Evolutionary conservation across 768 basidiomycete genomes (phyloP), one percentile per base, ranked within the genome.

Genomic region (Gymnopilus dilepis): DNA sequence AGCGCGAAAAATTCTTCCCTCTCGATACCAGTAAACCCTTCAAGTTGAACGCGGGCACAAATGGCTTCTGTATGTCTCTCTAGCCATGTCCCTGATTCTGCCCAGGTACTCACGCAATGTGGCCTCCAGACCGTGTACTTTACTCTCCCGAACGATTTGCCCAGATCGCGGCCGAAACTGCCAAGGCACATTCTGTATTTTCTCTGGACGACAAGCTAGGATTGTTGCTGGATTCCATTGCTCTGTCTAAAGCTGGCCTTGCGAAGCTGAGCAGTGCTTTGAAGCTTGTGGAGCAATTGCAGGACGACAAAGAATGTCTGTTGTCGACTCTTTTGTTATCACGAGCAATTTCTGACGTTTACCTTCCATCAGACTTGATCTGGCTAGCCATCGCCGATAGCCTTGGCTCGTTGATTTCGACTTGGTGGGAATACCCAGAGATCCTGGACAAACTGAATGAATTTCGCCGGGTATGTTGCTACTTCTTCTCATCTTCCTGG

Each of bases 1-100:
- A 86, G 47, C 85, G 94, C 33, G 88, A 94, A 72, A 82, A 81
- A 38, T 80, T 78, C n/a, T 83, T 95, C 66, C 73, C 83, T 22
- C 65, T 98, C 15, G 89, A 94, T 72, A 91, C 87, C 11, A 85
- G 75, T 72, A 86, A 84, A 69, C 79, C 86, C 4, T 99, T 89
- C 83, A 99, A 99, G 77, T 77, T 99, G 62, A 99, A 99, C 70
- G 90, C 90, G 2, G 89, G 89, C 41, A 95, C 94, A 0, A 84
- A 85, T 54, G 95, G 96, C 60, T 92, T 97, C 66, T 99, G 94
- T 94, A 66, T 63, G 94, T 81, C n/a, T 3, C 15, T 4, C 11
- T 56, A 62, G n/a, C 51, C 24, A 52, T 43, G 58, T 19, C 3
- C 30, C 15, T 37, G 2, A 41, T 28, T 22, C 34, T 37, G 34